Conservation (phyloP, 2,329 filamentous ascomycete genomes). For the Kalaharituber pfeilii region DNA sequence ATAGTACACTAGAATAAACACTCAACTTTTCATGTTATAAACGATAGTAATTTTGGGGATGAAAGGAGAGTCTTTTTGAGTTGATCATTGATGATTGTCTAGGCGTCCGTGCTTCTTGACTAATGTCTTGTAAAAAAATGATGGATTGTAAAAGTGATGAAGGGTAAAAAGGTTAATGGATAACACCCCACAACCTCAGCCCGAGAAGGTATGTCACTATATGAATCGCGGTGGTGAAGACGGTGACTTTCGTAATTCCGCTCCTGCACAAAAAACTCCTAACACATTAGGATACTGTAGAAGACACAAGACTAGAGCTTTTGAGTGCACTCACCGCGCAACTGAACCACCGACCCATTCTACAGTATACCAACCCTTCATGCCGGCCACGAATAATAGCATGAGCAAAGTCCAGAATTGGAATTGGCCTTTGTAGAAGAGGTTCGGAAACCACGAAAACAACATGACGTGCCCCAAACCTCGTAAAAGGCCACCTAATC, state of each 20-base stretch:
- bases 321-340: background rate
- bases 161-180: no score
- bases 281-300: background rate
- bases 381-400: conserved; percentile 9
- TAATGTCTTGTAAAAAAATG: no score
- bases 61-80: no score
- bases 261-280: background rate
- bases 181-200: background rate
- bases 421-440: conserved; percentile 11
- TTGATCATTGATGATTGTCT: no score
- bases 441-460: conserved; percentile 16
- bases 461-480: conserved; percentile 14
- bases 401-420: conserved; percentile 14
- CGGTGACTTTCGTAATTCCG: background rate
- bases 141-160: no score
- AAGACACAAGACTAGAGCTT: background rate
- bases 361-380: conserved; percentile 17
- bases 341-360: conserved; percentile 18
- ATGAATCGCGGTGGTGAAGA: background rate
- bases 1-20: no score
- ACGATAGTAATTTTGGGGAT: no score
- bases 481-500: conserved; percentile 13
- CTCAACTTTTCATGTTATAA: no score
- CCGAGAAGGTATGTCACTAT: background rate
- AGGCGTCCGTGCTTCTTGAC: no score